Base-by-base conservation (phyloP, 2,329 filamentous ascomycete genomes). In the Aspergillus sp. region DNA sequence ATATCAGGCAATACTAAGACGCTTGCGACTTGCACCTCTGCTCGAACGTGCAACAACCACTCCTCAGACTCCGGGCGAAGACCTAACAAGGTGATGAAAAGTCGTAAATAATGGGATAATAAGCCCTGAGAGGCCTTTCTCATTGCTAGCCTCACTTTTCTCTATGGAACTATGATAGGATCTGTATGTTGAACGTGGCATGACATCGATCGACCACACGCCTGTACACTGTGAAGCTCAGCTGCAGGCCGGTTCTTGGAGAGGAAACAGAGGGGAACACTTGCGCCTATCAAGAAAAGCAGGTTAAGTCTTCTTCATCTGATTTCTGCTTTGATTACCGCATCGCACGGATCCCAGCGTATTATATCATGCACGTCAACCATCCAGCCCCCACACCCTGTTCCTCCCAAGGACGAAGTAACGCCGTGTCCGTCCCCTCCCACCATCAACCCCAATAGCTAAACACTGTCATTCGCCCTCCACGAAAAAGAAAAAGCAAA, bases 71-170 rank as follows among this genome's bases (percentile, higher is more conserved):
- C 9, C 27, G 27, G 27, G 4, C 27, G 27, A 30, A 30, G 27
- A 13, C 15, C 4, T 12, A 27, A 22, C 33, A 13, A 37, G n/a
- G 34, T 39, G 27, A 39, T 53, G 44, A 24, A 20, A 53, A 39
- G n/a, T 45, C 51, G 33, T 53, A 53, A 53, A 12, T 45, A 12
- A 13, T 40, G 41, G 41, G 34, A 12, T 50, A 17, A 17, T 12
- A 5, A 15, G 33, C 20, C 15, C 39, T 41, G 27, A 39, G 41
- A 46, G 34, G 6, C 22, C 15, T n/a, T 34, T 33, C 44, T 54
- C 39, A 41, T 24, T 54, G 52, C 52, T 54, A 54, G 52, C 44
- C 34, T 54, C 34, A 48, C 45, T 48, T 48, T 48, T n/a, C 34
- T 4, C 13, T 45, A 27, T 45, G 24, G 41, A 17, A 40, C n/a